Base-by-base conservation (phyloP, 2,329 filamentous ascomycete species). In the Diaporthe helianthi region DNA sequence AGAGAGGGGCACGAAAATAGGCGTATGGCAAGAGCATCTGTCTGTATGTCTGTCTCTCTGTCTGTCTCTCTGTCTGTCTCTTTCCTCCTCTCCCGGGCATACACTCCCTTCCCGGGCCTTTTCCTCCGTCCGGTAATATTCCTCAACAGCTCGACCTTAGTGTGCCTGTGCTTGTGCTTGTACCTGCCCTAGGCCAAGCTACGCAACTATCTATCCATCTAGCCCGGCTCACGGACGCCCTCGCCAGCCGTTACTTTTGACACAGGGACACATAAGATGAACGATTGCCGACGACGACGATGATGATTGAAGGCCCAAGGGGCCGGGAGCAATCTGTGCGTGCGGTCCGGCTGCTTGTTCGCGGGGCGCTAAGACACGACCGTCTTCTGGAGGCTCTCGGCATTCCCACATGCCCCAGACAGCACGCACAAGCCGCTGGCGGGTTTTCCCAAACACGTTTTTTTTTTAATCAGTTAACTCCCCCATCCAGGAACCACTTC, bases 311-410 rank as follows among this genome's bases (percentile, higher is more conserved):
- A 19, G 58, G 26, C 58, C 44, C 58, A 10, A 49, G 41, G 36
- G 58, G 8, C 58, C 58, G 58, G 58, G 58, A 63, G 58, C 49
- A 26, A 26, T 63, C 58, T 63, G 58, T 63, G 58, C 58, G 58
- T 9, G 44, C 58, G 44, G 58, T 63, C 58, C 58, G 58, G 41
- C 41, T 47, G 9, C 26, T 17, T 12, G 41, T 29, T 61, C 41
- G 41, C 3, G 29, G 26, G 29, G 41, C 58, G 58, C 58, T 61
- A 61, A 41, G n/a, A n/a, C 38, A 61, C 33, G 33, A 19, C 38
- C 41, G 41, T 29, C 29, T 49, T 29, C 31, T 9, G 31, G 31
- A 5, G 36, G 36, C n/a, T n/a, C n/a, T 63, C 58, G 41, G 29
- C n/a, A 49, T 19, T 49, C 29, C 58, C 58, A 63, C 12, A 49